Evolutionary conservation across 805 yeast genomes (phyloP), one percentile per base, ranked within the genome.

Genomic region (Tetrapisispora nanseiensis): DNA sequence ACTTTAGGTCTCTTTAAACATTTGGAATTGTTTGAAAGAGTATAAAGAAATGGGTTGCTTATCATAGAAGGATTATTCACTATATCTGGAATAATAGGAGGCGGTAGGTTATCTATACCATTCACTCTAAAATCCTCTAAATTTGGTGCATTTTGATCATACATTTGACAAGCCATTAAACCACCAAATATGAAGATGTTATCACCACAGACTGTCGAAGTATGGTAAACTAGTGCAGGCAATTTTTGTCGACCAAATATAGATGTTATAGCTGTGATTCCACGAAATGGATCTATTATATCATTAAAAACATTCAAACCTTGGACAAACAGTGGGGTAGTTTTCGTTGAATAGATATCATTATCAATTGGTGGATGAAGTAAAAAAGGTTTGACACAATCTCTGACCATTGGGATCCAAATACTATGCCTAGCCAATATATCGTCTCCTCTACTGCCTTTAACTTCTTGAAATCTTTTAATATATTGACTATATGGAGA

Each of bases 181-280:
- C 82, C 82, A 21, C 81, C 81, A 21, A 67, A 46, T 0, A 67
- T 47, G 43, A 60, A 70, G 3, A 70, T 57, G n/a, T 57, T 59
- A 16, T 62, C 67, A 19, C 61, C 56, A 40, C 68, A 43, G 10
- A 63, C 66, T n/a, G 66, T 63, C 0, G 72, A 45, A 4, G 71
- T 56, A 46, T 75, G 77, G 48, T 71, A 70, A 0, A 64, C 52
- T 16, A 74, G 48, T 0, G 72, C 57, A 4, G 77, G 74, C 1
- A 70, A 40, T n/a, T 65, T 63, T 6, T 47, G 52, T 24, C 59
- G 64, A 2, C 74, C 67, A 39, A 73, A 58, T 0, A 69, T 37
- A 0, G 62, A 56, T 4, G 58, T 54, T 12, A 54, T 44, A 6
- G 46, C 44, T 1, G 59, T 48, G 22, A 57, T 45, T 11, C 66